Evolutionary conservation across 257 asterid genomes (phyloP).

Genomic region (Ajuga chamaepitys): DNA sequence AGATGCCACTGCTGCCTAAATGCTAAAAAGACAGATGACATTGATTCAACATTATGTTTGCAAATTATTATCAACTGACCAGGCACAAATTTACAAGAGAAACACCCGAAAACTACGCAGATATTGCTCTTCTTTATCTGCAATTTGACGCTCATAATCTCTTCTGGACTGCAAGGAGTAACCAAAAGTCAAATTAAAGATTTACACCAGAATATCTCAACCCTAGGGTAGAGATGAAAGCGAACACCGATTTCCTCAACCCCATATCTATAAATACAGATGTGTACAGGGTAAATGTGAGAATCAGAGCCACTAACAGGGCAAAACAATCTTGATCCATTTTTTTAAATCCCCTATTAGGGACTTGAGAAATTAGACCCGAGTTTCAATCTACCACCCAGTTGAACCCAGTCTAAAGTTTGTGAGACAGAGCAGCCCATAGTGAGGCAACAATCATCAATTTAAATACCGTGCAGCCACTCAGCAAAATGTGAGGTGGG

Average conservation of each 20-base stretch:
- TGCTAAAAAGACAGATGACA: conserved; percentile 11
- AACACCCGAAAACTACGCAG: conserved; percentile 76
- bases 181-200: conserved; percentile 20
- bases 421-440: conserved; percentile 2
- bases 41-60: neutral
- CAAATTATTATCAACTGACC: neutral
- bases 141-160: too few species aligned
- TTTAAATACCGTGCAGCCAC: neutral
- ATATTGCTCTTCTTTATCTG: conserved; percentile 66
- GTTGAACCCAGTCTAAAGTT: neutral
- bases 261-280: neutral
- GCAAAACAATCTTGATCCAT: neutral
- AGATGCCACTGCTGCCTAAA: conserved; percentile 84
- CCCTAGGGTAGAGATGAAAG: conserved; percentile 6
- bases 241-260: conserved; percentile 2
- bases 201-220: conserved; percentile 4
- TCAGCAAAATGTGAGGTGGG: too few species aligned
- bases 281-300: neutral
- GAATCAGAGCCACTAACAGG: neutral
- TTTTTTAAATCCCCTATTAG: neutral
- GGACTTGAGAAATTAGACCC: neutral
- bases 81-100: conserved; percentile 6
- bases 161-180: conserved; percentile 33
- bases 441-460: neutral
- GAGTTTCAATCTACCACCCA: neutral